Evolutionary conservation across 345 rosid species (phyloP).

Genomic region (Erodium maritimum): DNA sequence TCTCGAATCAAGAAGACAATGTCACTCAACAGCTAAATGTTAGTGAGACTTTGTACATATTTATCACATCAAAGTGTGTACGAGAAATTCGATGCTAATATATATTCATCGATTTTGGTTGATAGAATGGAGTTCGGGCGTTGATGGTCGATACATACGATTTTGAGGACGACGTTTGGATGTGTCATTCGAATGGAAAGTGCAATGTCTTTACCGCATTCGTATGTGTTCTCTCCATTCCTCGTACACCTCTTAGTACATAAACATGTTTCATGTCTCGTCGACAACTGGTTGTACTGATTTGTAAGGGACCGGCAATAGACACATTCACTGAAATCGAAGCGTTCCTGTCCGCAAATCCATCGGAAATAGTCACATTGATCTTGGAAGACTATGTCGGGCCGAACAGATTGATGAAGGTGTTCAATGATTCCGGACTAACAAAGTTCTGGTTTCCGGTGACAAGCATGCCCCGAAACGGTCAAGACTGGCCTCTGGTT

Average conservation of each 20-base stretch:
- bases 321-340: constrained; percentile 45
- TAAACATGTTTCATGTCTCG: background rate
- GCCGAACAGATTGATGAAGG: constrained; percentile 41
- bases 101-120: background rate
- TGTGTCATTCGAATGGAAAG: constrained; percentile 56
- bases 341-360: constrained; percentile 46
- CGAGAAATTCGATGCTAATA: too few relatives aligned
- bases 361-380: constrained; percentile 41
- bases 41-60: constrained; percentile 3
- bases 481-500: constrained; percentile 56
- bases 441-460: constrained; percentile 58
- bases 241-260: too few relatives aligned
- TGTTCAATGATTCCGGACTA: constrained; percentile 44
- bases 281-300: background rate
- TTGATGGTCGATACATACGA: constrained; percentile 65
- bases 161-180: constrained; percentile 51
- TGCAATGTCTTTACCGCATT: constrained; percentile 53
- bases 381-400: constrained; percentile 67
- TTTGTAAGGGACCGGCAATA: constrained; percentile 41
- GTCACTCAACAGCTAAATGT: constrained; percentile 51
- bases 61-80: too few relatives aligned
- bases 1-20: constrained; percentile 58
- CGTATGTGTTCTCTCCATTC: too few relatives aligned
- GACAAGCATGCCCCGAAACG: constrained; percentile 45
- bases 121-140: constrained; percentile 56